Evolutionary conservation across 495 filamentous ascomycete species (phyloP).

Genomic region (Cercophora scortea): DNA sequence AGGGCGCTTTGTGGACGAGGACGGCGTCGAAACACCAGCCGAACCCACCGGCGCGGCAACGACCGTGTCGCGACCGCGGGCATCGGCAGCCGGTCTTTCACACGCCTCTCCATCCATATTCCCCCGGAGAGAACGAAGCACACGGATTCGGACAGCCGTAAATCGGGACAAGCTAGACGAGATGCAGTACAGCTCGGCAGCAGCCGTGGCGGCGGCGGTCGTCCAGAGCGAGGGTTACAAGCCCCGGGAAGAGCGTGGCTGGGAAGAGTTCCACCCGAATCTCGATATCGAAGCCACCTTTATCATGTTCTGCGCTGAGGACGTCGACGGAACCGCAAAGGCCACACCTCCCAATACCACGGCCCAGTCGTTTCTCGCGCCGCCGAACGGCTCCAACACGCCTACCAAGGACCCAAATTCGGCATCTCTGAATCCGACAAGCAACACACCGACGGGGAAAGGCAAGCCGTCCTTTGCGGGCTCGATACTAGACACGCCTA

Average conservation of each 20-base stretch:
- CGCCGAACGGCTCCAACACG: conserved; percentile 25
- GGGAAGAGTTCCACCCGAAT: conserved; percentile 95
- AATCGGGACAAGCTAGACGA: conserved; percentile 39
- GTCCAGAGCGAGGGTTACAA: conserved; percentile 94
- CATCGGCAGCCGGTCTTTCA: conserved; percentile 22
- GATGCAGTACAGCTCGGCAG: conserved; percentile 66
- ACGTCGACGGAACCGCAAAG: conserved; percentile 64
- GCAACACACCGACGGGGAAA: conserved; percentile 17
- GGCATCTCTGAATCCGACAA: conserved; percentile 1
- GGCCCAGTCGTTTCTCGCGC: conserved; percentile 15
- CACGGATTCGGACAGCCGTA: conserved; percentile 41
- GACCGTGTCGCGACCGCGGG: conserved; percentile 27
- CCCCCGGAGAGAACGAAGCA: conserved; percentile 44
- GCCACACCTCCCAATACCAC: conserved; percentile 36
- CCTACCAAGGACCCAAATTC: conserved; percentile 27
- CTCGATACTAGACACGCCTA: conserved; percentile 28
- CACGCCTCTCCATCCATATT: conserved; percentile 32
- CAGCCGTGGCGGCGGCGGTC: conserved; percentile 74
- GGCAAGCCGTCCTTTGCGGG: conserved; percentile 18
- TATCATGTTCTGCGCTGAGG: conserved; percentile 68
- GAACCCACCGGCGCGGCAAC: conserved; percentile 13
- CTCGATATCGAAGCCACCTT: conserved; percentile 78
- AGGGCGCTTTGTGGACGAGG: conserved; percentile 63
- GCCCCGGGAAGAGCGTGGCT: conserved; percentile 88
- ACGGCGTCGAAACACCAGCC: conserved; percentile 45